Evolutionary conservation across 2,329 filamentous ascomycete genomes (phyloP), one percentile per base, ranked within the genome.

Genomic region (Pseudocercospora fuligena): DNA sequence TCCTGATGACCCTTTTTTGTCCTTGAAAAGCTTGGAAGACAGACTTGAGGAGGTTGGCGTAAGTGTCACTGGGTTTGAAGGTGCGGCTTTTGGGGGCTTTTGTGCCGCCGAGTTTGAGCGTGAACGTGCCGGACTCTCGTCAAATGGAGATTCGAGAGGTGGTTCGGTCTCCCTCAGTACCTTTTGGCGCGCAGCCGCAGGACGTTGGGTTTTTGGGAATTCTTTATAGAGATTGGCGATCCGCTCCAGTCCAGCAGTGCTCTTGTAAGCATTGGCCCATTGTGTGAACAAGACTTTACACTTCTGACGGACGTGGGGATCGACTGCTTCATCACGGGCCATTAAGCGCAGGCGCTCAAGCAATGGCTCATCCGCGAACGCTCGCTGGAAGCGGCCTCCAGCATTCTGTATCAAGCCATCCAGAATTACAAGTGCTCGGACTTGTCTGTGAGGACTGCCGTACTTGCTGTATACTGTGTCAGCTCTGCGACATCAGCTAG

Each of bases 351-450:
- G 85, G 25, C 95, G 91, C 80, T 99, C 95, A 1, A 99, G 87
- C 46, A 99, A 84, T 31, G 94, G 92, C 77, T 97, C 94, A 75
- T 99, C 94, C 9, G 90, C 92, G 78, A 98, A 97, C 16, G 88
- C 87, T 58, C 92, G 89, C 79, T 97, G 92, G 77, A 98, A 97
- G 12, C 90, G 88, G 12, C 90, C 85, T 1, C 94, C 94, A 2
- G 93, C 94, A 81, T 99, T 99, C 77, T 97, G 92, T 67, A 99
- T 95, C 46, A 99, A 85, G 49, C 92, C 94, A 78, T 99, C 95
- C 1, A 99, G 87, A 59, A 99, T 90, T 11, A 91, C 90, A 23
- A 99, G 86, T 40, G 95, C 92, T 66, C 95, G 89, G 36, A 98
- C 85, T 80, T 99, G 95, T 59, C 93, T 90, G 79, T 98, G 94